Conservation (phyloP, 495 filamentous ascomycete genomes). For the Pyronema domesticum region DNA sequence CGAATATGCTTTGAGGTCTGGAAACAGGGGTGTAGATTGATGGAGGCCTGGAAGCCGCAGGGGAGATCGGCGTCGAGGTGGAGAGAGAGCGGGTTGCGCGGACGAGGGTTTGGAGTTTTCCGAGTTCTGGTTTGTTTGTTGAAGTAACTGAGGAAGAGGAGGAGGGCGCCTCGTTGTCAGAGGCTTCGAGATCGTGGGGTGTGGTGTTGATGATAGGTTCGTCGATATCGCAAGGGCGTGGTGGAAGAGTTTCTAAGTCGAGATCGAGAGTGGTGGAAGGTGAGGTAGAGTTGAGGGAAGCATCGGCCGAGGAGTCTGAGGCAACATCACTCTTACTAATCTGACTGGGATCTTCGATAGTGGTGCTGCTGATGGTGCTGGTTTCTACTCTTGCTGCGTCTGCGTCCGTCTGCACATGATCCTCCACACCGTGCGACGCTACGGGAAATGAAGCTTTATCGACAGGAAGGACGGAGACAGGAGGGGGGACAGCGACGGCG, state of each 20-base stretch:
- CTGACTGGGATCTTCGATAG: background rate
- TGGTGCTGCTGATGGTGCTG: background rate
- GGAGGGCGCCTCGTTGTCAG: background rate
- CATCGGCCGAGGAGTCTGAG: no score
- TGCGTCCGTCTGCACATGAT: background rate
- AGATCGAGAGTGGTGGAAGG: no score
- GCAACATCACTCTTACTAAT: background rate
- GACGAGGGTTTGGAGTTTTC: no score
- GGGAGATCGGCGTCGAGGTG: no score
- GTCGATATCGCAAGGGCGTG: background rate
- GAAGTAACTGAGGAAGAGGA: no score
- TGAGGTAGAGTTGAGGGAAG: no score
- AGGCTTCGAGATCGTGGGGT: background rate
- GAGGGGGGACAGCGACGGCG: no score
- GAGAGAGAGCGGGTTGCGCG: no score
- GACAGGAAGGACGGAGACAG: background rate
- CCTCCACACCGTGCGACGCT: background rate
- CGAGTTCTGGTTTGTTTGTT: no score
- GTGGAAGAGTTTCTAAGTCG: no score
- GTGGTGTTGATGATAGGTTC: background rate
- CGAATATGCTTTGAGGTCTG: background rate
- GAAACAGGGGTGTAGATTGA: no score
- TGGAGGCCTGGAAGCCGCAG: no score
- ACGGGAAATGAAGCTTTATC: constrained; percentile 1
- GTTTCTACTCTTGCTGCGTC: background rate